These are phyloP conservation scores for Ceratorhiza oryzae-sativae DNA, from an alignment of 1,284 basidiomycete species.

Conservation along the genomic window DNA sequence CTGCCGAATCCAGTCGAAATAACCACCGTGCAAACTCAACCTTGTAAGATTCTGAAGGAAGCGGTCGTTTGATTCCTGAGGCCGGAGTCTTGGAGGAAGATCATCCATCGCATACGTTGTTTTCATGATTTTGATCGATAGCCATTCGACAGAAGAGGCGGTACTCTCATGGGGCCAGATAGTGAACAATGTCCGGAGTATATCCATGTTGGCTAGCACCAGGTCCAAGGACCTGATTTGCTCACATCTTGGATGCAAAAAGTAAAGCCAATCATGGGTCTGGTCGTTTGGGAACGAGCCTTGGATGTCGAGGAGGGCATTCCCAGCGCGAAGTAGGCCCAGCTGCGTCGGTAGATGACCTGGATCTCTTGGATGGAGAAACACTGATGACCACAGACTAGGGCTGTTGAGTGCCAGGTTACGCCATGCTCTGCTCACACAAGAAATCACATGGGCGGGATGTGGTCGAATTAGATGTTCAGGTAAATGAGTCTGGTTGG, in stretches of 20 bases:
- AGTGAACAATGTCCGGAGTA: not conserved
- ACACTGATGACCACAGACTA: not conserved
- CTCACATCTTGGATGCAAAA: not conserved
- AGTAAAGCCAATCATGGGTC: not conserved
- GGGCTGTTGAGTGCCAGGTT: not conserved
- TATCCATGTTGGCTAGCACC: not conserved
- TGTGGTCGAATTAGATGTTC: not conserved
- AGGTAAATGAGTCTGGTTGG: not conserved
- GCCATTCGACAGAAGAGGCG: not conserved
- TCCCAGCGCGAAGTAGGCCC: not conserved
- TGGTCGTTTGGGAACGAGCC: not conserved
- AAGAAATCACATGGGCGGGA: not conserved
- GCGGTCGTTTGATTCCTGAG: not conserved
- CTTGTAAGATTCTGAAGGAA: not conserved
- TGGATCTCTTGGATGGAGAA: not conserved
- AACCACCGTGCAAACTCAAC: not conserved
- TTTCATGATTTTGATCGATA: not conserved
- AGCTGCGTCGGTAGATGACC: not conserved
- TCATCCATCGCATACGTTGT: not conserved
- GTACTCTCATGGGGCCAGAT: not conserved
- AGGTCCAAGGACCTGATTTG: not conserved
- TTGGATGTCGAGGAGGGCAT: not conserved
- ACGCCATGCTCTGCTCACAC: slow-evolving; percentile 1
- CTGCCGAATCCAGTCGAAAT: slow-evolving; percentile 3
- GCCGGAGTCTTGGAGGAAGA: not conserved